Base-by-base conservation (phyloP, 1,284 basidiomycete genomes). In the Cutaneotrichosporon sp. region DNA sequence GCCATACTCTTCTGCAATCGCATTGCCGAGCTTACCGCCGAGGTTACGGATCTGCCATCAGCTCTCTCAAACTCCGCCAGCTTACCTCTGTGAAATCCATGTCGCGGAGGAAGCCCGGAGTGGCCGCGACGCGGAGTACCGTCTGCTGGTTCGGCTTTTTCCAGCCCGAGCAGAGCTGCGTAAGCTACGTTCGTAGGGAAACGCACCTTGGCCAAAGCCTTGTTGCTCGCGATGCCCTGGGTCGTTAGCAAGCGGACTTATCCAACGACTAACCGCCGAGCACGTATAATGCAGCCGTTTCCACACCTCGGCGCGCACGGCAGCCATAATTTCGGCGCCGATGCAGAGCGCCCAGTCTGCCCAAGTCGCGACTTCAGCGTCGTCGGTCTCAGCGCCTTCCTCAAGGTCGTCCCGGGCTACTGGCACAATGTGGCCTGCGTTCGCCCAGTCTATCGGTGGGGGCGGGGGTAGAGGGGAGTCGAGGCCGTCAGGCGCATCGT, bases 151-250 rank as follows among this genome's bases (percentile, higher is more conserved):
- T 87, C 0, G 87, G 89, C 67, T 96, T 96, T 76, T 84, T 86
- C 77, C 89, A 90, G 0, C 89, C 92, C 4, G 90, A 90, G 48
- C 84, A 83, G 14, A 96, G 80, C 87, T 93, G 59, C n/a, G 46
- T 51, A 38, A 50, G 42, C 33, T 37, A 3, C 1, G 17, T 13
- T 3, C 21, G 3, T 1, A 2, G 12, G 12, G 1, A 14, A 26
- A 43, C 73, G 58, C 39, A 91, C 88, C 81, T 98, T 97, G 1
- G 93, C 87, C 36, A 97, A 78, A 57, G 92, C 89, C 72, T 97
- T 98, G 74, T 97, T 98, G 61, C 87, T 80, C 2, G 90, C 86
- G 52, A 98, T 87, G 1, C 96, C 96, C 83, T 91, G 49, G n/a
- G 26, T 30, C 8, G 38, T 47, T 40, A 52, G 56, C 49, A n/a